Evolutionary conservation across 768 basidiomycete species (phyloP).

Genomic region (Phlebiopsis flavidoalba): DNA sequence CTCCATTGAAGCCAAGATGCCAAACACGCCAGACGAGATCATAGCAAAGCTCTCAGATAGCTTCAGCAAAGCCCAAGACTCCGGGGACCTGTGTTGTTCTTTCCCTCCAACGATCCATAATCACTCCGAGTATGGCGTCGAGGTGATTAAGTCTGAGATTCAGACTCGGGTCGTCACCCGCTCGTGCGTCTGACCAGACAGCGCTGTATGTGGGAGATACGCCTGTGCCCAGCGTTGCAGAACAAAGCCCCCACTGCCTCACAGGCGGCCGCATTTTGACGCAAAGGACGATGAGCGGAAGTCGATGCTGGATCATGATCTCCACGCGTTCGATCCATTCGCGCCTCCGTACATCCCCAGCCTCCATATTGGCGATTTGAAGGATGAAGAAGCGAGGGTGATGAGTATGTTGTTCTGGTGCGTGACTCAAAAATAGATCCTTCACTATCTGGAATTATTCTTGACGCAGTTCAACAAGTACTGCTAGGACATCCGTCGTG

Average conservation of each 20-base stretch:
- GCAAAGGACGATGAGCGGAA: slow-evolving; percentile 21
- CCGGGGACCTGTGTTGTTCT: slow-evolving; percentile 65
- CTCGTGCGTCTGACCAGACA: background rate
- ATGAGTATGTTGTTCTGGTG: slow-evolving; percentile 69
- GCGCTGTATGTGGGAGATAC: slow-evolving; percentile 72
- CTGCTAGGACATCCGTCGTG: slow-evolving; percentile 73
- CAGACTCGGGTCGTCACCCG: background rate
- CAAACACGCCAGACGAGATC: slow-evolving; percentile 34
- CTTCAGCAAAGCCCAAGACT: slow-evolving; percentile 52
- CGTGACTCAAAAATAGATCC: slow-evolving; percentile 14
- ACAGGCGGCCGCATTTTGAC: slow-evolving; percentile 39
- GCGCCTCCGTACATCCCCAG: slow-evolving; percentile 79
- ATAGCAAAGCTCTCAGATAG: slow-evolving; percentile 46
- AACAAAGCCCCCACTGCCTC: slow-evolving; percentile 56
- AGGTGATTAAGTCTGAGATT: slow-evolving; percentile 39
- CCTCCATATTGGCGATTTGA: slow-evolving; percentile 71
- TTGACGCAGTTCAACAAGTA: slow-evolving; percentile 75
- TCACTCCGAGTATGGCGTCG: slow-evolving; percentile 55
- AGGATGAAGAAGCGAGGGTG: slow-evolving; percentile 50
- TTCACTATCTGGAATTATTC: background rate
- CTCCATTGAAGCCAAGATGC: background rate
- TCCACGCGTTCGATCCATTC: slow-evolving; percentile 61
- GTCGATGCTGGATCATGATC: slow-evolving; percentile 18
- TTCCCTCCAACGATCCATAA: slow-evolving; percentile 69
- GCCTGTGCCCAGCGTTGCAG: slow-evolving; percentile 79